A percentile compares a stretch with the other conserved stretches of the same genome.
phyloP scores from a whole-genome alignment of 176 grass and related monocot genomes.

The Elaeis guineensis region DNA sequence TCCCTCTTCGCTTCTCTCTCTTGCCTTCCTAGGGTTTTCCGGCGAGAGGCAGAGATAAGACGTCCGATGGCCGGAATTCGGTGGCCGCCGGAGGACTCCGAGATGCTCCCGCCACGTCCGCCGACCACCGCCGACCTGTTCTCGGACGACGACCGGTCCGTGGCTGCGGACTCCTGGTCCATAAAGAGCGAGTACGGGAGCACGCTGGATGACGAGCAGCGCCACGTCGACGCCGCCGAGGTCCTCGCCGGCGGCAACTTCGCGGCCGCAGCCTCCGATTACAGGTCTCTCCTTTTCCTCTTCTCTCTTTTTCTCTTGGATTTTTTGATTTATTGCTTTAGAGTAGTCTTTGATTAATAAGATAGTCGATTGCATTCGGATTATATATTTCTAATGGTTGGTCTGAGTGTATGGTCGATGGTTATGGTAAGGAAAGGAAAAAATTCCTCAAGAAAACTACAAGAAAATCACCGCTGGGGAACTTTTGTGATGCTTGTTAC shows the following conservation, averaged over 20 bases:
- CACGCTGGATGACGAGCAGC: conserved; percentile 95
- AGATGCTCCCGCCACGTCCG: conserved; percentile 34
- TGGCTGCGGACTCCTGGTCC: conserved; percentile 97
- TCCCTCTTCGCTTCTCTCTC: neutral
- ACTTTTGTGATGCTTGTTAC: too few species aligned
- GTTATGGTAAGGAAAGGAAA: too few species aligned
- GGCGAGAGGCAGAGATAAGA: conserved; percentile 6
- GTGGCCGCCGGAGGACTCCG: conserved; percentile 45
- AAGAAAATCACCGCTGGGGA: too few species aligned
- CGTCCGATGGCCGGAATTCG: conserved; percentile 44
- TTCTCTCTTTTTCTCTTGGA: neutral
- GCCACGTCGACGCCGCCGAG: conserved; percentile 73
- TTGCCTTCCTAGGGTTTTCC: neutral
- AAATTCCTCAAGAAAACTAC: too few species aligned
- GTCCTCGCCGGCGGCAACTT: conserved; percentile 52
- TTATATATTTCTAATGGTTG: too few species aligned
- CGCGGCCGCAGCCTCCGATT: conserved; percentile 74
- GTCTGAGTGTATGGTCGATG: too few species aligned
- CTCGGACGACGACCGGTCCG: conserved; percentile 88
- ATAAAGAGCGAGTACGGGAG: conserved; percentile 96
- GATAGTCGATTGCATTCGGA: too few species aligned
- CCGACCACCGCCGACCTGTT: conserved; percentile 38
- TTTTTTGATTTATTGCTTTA: too few species aligned
- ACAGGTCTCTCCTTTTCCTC: conserved; percentile 32
- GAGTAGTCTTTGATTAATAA: too few species aligned